Evolutionary conservation across 306 rosid genomes (phyloP).

Genomic region (Erythrophleum fordii): DNA sequence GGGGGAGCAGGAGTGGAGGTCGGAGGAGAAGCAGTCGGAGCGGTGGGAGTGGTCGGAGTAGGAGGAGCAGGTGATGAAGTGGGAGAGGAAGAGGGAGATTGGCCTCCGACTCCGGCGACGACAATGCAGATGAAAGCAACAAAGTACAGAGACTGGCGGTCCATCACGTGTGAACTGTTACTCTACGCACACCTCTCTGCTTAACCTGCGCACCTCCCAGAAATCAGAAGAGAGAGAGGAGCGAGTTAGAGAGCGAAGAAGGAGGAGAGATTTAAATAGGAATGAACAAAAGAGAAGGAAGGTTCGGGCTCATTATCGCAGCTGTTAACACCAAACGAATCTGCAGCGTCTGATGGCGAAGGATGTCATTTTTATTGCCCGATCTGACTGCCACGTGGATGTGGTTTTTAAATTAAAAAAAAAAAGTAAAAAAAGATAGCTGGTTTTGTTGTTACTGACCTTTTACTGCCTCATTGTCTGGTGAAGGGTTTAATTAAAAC

Average conservation of each 20-base stretch:
- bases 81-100: slow-evolving; percentile 71
- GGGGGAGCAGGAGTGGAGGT: slow-evolving; percentile 47
- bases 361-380: neutral
- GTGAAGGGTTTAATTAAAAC: neutral
- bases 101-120: slow-evolving; percentile 61
- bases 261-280: slow-evolving; percentile 4
- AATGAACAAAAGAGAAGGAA: neutral
- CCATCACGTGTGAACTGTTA: slow-evolving; percentile 41
- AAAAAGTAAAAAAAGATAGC: too few relatives aligned
- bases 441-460: too few relatives aligned
- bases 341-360: neutral
- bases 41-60: slow-evolving; percentile 32
- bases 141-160: slow-evolving; percentile 32
- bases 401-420: neutral
- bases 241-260: neutral
- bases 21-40: slow-evolving; percentile 35
- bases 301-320: neutral
- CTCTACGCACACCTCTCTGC: slow-evolving; percentile 29
- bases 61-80: slow-evolving; percentile 50
- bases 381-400: neutral
- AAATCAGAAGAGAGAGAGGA: neutral
- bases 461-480: neutral
- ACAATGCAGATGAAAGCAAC: slow-evolving; percentile 59
- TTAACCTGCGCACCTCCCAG: slow-evolving; percentile 28
- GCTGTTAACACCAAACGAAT: neutral